A percentile compares a stretch with the other conserved stretches of the same genome.
phyloP scores from a whole-genome alignment of 78 protist genomes.

The Diacronema lutheri region DNA sequence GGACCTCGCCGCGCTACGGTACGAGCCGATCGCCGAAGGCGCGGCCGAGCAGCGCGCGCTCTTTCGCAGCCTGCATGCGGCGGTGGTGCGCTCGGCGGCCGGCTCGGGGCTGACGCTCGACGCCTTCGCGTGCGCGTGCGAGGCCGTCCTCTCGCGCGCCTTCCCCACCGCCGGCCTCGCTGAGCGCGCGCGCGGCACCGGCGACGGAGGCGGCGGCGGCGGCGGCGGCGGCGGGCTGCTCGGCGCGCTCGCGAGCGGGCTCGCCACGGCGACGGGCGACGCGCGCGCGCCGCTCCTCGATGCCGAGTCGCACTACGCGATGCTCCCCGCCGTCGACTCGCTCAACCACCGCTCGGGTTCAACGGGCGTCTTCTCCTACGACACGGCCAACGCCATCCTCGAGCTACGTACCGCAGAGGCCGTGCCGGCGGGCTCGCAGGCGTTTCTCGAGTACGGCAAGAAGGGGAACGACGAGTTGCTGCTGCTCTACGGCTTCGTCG shows the following conservation, averaged over 20 bases:
- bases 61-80: too few species aligned
- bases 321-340: not conserved
- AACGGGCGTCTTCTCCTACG: not conserved
- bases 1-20: too few species aligned
- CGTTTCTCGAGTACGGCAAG: not conserved
- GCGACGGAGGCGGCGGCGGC: too few species aligned
- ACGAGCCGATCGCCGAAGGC: too few species aligned
- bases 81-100: too few species aligned
- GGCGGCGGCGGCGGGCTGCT: not conserved
- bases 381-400: not conserved
- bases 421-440: not conserved
- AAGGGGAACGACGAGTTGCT: conserved; percentile 17
- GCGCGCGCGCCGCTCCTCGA: not conserved
- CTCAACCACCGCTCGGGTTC: not conserved
- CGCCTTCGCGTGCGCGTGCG: too few species aligned
- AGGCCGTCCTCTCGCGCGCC: too few species aligned
- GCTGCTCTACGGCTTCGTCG: conserved; percentile 15
- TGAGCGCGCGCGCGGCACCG: too few species aligned
- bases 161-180: too few species aligned
- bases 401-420: not conserved
- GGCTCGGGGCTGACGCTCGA: too few species aligned
- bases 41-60: too few species aligned
- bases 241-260: not conserved
- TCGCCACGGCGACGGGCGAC: not conserved
- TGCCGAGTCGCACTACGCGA: not conserved